phyloP scores from a whole-genome alignment of 129 eudicot species.

The Artemisia tridentata region DNA sequence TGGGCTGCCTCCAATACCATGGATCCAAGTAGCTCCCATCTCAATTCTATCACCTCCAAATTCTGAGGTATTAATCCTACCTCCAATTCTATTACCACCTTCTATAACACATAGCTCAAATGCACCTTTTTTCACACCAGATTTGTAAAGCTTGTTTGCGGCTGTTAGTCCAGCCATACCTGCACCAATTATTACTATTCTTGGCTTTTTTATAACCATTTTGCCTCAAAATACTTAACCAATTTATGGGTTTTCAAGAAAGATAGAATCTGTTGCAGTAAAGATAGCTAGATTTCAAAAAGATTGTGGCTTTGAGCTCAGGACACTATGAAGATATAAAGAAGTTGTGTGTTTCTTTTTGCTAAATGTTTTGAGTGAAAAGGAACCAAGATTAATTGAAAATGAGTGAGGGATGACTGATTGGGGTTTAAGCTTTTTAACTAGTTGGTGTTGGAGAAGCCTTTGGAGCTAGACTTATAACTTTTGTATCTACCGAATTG shows the following conservation, averaged over 20 bases:
- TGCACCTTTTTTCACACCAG: slow-evolving; percentile 41
- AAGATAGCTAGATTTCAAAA: slow-evolving; percentile 7
- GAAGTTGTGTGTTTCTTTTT: slow-evolving; percentile 6
- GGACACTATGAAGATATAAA: slow-evolving; percentile 12
- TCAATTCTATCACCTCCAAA: slow-evolving; percentile 84
- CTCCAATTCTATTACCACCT: slow-evolving; percentile 85
- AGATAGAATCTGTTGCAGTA: background rate
- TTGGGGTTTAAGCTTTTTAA: slow-evolving; percentile 13
- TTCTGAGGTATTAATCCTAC: slow-evolving; percentile 72
- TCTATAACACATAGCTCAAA: slow-evolving; percentile 78
- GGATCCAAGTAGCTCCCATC: slow-evolving; percentile 98
- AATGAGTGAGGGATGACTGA: slow-evolving; percentile 20
- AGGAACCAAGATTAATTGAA: slow-evolving; percentile 4
- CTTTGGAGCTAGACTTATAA: slow-evolving; percentile 12
- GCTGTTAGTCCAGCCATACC: slow-evolving; percentile 95
- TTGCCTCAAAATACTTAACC: background rate
- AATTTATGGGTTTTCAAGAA: slow-evolving; percentile 5
- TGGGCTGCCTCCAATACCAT: slow-evolving; percentile 87
- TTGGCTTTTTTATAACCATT: slow-evolving; percentile 74
- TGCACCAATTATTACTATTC: slow-evolving; percentile 81
- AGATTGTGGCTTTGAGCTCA: slow-evolving; percentile 28
- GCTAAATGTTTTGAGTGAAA: slow-evolving; percentile 19
- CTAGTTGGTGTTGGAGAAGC: slow-evolving; percentile 7
- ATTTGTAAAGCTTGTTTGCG: slow-evolving; percentile 76
- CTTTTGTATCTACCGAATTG: slow-evolving; percentile 16